These are phyloP conservation scores for Haberlea rhodopensis DNA, from an alignment of 257 asterid species.

Conservation along the genomic window DNA sequence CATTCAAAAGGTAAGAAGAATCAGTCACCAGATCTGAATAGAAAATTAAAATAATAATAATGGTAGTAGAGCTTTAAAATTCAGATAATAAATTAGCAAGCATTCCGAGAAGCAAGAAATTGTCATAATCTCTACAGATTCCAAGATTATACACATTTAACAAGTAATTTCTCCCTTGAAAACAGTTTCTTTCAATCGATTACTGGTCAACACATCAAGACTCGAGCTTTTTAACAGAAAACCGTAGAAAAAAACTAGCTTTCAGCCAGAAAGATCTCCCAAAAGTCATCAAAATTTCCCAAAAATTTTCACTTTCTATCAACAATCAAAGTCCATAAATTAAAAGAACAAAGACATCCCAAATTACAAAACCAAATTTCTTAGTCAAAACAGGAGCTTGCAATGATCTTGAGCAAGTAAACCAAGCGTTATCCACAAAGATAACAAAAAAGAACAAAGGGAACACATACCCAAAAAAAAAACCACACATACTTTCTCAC, in stretches of 20 bases:
- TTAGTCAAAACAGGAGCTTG: constrained; percentile 13
- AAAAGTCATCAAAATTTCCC: constrained; percentile 14
- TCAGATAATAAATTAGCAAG: constrained; percentile 2
- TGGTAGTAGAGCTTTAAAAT: neutral
- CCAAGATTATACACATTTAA: constrained; percentile 2
- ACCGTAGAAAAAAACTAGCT: constrained; percentile 17
- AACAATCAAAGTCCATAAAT: constrained; percentile 9
- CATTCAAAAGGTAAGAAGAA: constrained; percentile 1
- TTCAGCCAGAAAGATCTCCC: constrained; percentile 7
- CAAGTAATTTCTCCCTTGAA: constrained; percentile 1
- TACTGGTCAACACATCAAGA: constrained; percentile 29
- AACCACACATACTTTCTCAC: neutral
- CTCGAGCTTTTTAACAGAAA: constrained; percentile 20
- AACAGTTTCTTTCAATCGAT: constrained; percentile 1
- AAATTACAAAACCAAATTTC: constrained; percentile 34
- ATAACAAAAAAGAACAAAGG: too few species aligned
- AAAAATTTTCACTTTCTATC: constrained; percentile 24
- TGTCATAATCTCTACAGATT: constrained; percentile 21
- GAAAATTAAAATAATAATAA: neutral
- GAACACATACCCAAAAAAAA: neutral
- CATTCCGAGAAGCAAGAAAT: constrained; percentile 21
- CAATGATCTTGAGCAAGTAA: constrained; percentile 2
- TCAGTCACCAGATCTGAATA: constrained; percentile 1
- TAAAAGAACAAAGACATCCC: constrained; percentile 29
- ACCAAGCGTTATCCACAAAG: constrained; percentile 23